phyloP scores from a whole-genome alignment of 495 filamentous ascomycete species.

The Annulohypoxylon maeteangense region DNA sequence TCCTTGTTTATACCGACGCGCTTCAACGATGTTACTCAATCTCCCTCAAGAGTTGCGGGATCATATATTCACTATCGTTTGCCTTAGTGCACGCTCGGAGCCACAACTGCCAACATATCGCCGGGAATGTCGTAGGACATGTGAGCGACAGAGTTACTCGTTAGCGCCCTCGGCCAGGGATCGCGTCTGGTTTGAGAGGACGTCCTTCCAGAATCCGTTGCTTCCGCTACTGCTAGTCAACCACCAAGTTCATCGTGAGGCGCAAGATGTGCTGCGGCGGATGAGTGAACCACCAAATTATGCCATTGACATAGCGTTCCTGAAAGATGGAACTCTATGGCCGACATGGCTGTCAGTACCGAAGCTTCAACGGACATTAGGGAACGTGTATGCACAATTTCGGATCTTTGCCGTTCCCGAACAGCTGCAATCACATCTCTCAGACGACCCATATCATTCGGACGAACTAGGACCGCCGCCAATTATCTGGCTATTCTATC shows the following conservation, averaged over 20 bases:
- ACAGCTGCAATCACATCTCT: neutral
- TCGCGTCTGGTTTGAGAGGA: conserved; percentile 12
- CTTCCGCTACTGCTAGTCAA: neutral
- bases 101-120: conserved; percentile 2
- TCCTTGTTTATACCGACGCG: neutral
- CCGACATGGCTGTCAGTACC: neutral
- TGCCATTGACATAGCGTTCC: neutral
- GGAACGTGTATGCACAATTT: neutral
- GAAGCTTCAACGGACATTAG: neutral
- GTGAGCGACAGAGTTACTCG: neutral
- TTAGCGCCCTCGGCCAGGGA: neutral
- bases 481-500: neutral
- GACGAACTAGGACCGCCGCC: neutral
- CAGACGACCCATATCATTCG: neutral
- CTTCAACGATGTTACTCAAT: conserved; percentile 1
- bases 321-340: neutral
- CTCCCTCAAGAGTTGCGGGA: conserved; percentile 3
- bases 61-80: conserved; percentile 7
- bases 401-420: neutral
- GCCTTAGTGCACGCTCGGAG: neutral
- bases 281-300: neutral
- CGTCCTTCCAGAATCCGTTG: neutral
- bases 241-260: neutral
- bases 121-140: neutral
- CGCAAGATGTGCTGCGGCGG: neutral